Conservation (phyloP, 139 green algal species). For the Picochlorum costavermella region DNA sequence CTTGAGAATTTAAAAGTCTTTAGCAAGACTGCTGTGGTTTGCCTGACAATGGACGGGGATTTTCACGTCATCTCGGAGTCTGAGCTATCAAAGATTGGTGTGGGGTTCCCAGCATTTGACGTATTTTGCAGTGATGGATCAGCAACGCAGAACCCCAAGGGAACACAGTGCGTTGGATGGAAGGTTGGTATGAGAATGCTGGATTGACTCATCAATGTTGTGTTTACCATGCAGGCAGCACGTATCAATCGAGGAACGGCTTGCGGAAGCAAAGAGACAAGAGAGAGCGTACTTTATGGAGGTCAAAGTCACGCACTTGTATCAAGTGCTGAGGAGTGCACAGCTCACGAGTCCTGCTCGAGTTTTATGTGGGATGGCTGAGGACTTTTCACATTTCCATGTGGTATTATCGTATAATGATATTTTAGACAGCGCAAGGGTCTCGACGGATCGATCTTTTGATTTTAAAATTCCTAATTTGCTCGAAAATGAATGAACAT, state of each 20-base stretch:
- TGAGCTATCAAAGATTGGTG: neutral
- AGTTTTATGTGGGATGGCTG: slow-evolving; percentile 48
- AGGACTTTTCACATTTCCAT: slow-evolving; percentile 6
- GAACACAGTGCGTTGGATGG: too few species aligned
- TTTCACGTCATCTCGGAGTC: neutral
- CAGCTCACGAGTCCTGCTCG: slow-evolving; percentile 41
- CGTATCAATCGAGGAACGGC: slow-evolving; percentile 29
- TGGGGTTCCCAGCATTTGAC: neutral
- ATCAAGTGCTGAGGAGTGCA: slow-evolving; percentile 38
- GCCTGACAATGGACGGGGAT: neutral
- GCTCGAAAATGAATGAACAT: neutral
- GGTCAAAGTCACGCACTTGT: slow-evolving; percentile 55
- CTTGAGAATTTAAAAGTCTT: neutral
- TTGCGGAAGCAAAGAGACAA: slow-evolving; percentile 31
- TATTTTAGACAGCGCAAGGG: neutral
- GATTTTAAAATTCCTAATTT: slow-evolving; percentile 1
- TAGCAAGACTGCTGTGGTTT: neutral
- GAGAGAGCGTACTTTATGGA: slow-evolving; percentile 19
- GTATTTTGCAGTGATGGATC: neutral
- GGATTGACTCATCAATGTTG: too few species aligned
- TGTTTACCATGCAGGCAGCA: slow-evolving; percentile 14
- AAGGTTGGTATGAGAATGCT: too few species aligned
- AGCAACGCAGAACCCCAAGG: neutral
- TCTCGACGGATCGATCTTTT: neutral
- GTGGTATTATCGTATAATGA: slow-evolving; percentile 6